Conservation (phyloP, 2,329 filamentous ascomycete genomes). For the Huntiella abstrusa region DNA sequence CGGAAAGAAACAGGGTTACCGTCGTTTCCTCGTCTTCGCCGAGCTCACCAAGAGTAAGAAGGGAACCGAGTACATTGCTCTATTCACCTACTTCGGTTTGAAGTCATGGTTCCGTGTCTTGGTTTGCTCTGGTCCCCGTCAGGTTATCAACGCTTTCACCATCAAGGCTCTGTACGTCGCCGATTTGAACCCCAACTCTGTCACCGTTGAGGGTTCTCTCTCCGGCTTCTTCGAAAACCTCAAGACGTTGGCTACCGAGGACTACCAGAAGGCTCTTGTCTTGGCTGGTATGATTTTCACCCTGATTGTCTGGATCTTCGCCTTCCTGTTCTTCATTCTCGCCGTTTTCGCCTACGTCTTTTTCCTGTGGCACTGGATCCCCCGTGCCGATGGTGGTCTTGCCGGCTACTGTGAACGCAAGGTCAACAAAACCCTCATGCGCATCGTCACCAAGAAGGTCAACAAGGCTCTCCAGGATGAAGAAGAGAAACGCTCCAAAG, state of each 20-base stretch:
- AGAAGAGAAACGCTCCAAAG: constrained; percentile 37
- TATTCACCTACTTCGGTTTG: constrained; percentile 75
- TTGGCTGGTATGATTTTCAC: constrained; percentile 88
- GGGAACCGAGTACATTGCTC: constrained; percentile 71
- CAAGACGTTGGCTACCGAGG: constrained; percentile 47
- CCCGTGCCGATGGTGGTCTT: constrained; percentile 59
- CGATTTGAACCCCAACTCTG: constrained; percentile 32
- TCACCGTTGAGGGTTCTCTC: constrained; percentile 41
- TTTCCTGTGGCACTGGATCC: constrained; percentile 88
- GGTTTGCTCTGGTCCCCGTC: constrained; percentile 78
- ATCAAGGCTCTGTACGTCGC: constrained; percentile 66
- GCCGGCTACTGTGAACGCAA: constrained; percentile 80
- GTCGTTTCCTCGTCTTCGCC: constrained; percentile 79
- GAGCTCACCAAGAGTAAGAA: constrained; percentile 83
- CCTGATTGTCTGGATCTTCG: constrained; percentile 71
- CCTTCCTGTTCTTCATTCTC: constrained; percentile 53
- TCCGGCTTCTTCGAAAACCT: constrained; percentile 73
- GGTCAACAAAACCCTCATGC: constrained; percentile 66
- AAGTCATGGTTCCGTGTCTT: constrained; percentile 75
- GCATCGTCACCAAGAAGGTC: constrained; percentile 71
- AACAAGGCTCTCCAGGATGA: constrained; percentile 76
- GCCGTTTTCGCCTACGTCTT: constrained; percentile 64
- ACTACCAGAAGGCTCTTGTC: constrained; percentile 64
- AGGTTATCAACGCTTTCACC: constrained; percentile 77
- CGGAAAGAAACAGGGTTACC: constrained; percentile 53